Conservation (phyloP, 2,329 filamentous ascomycete species). For the Pezicula rhizophila region DNA sequence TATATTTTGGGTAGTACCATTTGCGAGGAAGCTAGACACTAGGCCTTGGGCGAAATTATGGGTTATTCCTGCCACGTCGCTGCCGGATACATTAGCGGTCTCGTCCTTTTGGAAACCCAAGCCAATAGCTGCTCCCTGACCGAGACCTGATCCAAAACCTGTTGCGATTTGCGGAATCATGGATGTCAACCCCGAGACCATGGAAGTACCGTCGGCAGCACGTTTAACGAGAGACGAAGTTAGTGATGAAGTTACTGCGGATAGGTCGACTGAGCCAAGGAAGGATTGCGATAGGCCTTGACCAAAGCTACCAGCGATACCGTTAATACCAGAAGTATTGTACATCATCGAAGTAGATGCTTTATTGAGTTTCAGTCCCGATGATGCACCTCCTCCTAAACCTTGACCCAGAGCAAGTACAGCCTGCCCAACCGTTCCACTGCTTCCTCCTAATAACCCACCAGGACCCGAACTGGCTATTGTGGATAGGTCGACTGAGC, state of each 20-base stretch:
- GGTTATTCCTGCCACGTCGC: constrained; percentile 9
- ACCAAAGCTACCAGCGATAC: not conserved
- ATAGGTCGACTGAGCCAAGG: not conserved
- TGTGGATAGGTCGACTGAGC: not conserved
- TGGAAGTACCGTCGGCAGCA: not conserved
- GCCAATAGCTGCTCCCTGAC: constrained; percentile 12
- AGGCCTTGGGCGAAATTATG: constrained; percentile 25
- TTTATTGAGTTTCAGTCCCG: not conserved
- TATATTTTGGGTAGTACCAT: constrained; percentile 26
- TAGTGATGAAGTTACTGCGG: not conserved
- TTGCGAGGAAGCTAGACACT: constrained; percentile 27
- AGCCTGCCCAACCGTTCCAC: not conserved
- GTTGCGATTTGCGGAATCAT: not conserved
- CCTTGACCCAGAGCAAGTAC: not conserved
- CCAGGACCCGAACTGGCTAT: not conserved
- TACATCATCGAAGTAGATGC: not conserved
- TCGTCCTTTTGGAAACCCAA: constrained; percentile 10
- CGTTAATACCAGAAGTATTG: not conserved
- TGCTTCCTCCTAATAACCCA: not conserved
- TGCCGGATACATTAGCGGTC: not conserved
- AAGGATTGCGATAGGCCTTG: not conserved
- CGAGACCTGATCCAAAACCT: constrained; percentile 11
- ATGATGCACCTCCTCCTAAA: not conserved
- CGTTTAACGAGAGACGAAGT: not conserved
- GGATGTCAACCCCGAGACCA: not conserved